These are phyloP conservation scores for Rhynchosporium graminicola DNA, from an alignment of 2,329 filamentous ascomycete species.

Conservation along the genomic window DNA sequence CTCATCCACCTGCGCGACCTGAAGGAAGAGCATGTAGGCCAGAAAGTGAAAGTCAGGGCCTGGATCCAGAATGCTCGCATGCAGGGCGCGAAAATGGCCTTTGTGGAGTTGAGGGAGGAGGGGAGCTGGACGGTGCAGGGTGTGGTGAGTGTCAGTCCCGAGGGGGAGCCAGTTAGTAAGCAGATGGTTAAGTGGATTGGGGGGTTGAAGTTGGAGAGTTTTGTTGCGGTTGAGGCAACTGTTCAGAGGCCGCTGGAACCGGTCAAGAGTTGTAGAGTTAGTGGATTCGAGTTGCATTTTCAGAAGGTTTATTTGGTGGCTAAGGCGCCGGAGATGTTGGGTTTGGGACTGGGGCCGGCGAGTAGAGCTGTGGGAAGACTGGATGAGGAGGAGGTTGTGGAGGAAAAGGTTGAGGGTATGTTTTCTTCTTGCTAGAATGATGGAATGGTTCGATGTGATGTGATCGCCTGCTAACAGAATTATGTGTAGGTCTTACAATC, in stretches of 20 bases:
- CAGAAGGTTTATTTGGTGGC: constrained; percentile 80
- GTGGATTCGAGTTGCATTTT: constrained; percentile 83
- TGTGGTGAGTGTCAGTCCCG: constrained; percentile 66
- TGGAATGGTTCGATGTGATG: no score
- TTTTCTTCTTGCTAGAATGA: neutral
- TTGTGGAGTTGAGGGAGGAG: constrained; percentile 80
- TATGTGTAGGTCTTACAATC: constrained; percentile 40
- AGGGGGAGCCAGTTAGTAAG: constrained; percentile 66
- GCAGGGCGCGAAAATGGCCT: constrained; percentile 89
- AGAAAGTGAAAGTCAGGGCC: constrained; percentile 73
- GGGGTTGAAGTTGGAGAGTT: constrained; percentile 75
- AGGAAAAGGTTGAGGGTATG: constrained; percentile 45
- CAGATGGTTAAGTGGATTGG: constrained; percentile 95
- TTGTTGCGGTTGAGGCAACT: constrained; percentile 76
- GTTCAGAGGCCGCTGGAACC: constrained; percentile 83
- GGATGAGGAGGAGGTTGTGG: constrained; percentile 56
- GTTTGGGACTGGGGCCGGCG: constrained; percentile 57
- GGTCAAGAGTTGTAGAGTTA: constrained; percentile 83
- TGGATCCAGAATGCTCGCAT: constrained; percentile 86
- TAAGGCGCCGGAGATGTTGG: constrained; percentile 57
- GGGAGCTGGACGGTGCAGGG: constrained; percentile 79
- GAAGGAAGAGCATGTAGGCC: constrained; percentile 64
- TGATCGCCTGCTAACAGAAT: constrained; percentile 23
- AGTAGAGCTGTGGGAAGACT: constrained; percentile 59
- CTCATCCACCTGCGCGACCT: constrained; percentile 63